These are phyloP conservation scores for Abrus precatorius DNA, from an alignment of 306 rosid genomes.

Conservation along the genomic window DNA sequence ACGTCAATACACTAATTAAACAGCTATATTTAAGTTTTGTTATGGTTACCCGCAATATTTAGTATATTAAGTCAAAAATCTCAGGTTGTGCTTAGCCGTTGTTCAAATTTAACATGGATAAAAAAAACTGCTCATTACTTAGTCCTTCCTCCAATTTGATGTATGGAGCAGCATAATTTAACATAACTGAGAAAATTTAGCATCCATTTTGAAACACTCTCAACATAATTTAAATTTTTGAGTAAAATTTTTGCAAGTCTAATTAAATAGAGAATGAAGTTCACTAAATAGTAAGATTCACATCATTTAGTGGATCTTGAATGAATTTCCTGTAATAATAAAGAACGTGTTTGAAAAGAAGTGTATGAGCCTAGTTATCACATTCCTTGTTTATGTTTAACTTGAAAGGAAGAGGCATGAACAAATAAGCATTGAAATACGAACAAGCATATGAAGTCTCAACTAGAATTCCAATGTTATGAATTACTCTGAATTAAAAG, in stretches of 20 bases:
- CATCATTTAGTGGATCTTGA: background rate
- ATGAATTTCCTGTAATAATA: background rate
- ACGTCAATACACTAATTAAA: too few relatives aligned
- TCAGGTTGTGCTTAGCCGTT: too few relatives aligned
- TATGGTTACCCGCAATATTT: too few relatives aligned
- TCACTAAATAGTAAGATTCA: background rate
- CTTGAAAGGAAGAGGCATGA: background rate
- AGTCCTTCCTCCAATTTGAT: background rate
- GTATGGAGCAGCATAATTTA: background rate
- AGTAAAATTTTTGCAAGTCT: background rate
- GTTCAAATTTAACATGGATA: too few relatives aligned
- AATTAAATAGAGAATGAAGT: background rate
- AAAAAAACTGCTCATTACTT: background rate
- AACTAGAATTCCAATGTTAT: conserved; percentile 29
- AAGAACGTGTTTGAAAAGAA: background rate
- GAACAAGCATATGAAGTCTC: background rate
- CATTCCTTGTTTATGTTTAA: background rate
- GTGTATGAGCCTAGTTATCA: background rate
- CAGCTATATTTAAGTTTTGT: too few relatives aligned
- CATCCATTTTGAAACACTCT: background rate
- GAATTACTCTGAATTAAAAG: conserved; percentile 51
- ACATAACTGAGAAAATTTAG: background rate
- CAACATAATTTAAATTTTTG: background rate
- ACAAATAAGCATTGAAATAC: background rate
- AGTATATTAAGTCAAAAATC: too few relatives aligned